Evolutionary conservation across 495 filamentous ascomycete species (phyloP), one percentile per base, ranked within the genome.

Genomic region (Neurospora sp.): DNA sequence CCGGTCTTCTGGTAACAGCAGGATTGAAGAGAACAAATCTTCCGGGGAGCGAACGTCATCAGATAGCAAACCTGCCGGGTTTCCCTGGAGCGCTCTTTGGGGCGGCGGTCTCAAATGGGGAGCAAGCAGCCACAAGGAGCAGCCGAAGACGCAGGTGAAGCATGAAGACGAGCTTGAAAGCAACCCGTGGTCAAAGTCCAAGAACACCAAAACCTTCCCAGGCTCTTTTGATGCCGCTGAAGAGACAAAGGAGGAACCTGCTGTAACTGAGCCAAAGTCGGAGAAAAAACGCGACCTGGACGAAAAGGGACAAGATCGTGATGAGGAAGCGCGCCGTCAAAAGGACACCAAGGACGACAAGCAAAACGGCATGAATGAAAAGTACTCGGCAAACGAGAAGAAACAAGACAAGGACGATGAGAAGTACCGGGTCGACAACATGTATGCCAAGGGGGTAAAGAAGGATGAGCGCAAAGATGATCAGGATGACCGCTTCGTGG

Each of bases 141-240:
- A 65, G 27, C 53, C 53, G 3, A 65, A 65, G 53, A 27, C 53
- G 53, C 76, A 77, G 48, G 14, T 71, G 22, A 75, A 78, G 37
- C 73, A 74, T 14, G 74, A 81, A 14, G 74, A 69, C 5, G 77
- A 80, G 71, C 69, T 70, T 4, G 80, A 81, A 12, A 73, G 69
- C 59, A 83, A 81, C 69, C 75, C 84, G 41, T 86, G 84, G 86
- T 69, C 75, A 17, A 84, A 85, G 61, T 75, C 80, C n/a, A 86
- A 84, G 73, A 85, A 85, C 78, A 83, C 69, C 44, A 81, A 81
- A 41, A 75, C 73, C 14, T 75, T 74, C 31, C 84, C 85, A 71
- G 84, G 84, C 12, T 61, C 73, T 53, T 73, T 80, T n/a, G 82
- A 81, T 69, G 82, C 79, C 59, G 39, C 73, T 8, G 79, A 81